Conservation (phyloP, 164 flowering plant genomes). For the Annona cherimola region DNA sequence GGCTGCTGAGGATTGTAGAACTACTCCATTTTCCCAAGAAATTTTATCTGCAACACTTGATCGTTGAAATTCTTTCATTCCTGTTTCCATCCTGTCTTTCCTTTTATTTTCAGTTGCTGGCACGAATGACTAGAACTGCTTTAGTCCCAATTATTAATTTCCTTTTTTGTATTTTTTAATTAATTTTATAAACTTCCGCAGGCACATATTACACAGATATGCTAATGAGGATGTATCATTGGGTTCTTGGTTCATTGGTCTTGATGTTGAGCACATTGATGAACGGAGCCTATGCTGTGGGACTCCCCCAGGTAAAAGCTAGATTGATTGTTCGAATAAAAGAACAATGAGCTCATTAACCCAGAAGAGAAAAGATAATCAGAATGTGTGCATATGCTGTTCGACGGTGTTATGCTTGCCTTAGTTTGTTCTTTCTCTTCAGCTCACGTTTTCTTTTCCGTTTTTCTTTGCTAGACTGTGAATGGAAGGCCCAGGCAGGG, state of each 20-base stretch:
- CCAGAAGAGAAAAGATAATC: background rate
- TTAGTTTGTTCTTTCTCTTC: background rate
- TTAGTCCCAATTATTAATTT: background rate
- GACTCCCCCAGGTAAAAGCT: constrained; percentile 62
- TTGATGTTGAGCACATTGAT: constrained; percentile 84
- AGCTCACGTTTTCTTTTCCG: background rate
- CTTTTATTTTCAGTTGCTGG: background rate
- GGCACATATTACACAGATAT: constrained; percentile 73
- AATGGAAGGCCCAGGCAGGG: constrained; percentile 92
- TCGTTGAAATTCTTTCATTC: background rate
- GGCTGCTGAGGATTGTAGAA: too few species aligned
- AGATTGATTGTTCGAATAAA: background rate
- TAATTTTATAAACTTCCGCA: constrained; percentile 13
- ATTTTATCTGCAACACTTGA: background rate
- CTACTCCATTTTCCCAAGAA: background rate
- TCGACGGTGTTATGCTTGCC: background rate
- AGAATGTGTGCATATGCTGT: background rate
- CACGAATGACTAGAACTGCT: background rate
- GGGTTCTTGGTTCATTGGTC: constrained; percentile 94
- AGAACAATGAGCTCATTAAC: background rate
- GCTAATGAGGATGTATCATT: constrained; percentile 94
- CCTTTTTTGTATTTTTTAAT: constrained; percentile 1
- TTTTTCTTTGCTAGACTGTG: constrained; percentile 48
- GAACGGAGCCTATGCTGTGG: constrained; percentile 89
- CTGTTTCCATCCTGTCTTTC: background rate